Base-by-base conservation (phyloP, 345 rosid genomes). In the Heritiera fomes region DNA sequence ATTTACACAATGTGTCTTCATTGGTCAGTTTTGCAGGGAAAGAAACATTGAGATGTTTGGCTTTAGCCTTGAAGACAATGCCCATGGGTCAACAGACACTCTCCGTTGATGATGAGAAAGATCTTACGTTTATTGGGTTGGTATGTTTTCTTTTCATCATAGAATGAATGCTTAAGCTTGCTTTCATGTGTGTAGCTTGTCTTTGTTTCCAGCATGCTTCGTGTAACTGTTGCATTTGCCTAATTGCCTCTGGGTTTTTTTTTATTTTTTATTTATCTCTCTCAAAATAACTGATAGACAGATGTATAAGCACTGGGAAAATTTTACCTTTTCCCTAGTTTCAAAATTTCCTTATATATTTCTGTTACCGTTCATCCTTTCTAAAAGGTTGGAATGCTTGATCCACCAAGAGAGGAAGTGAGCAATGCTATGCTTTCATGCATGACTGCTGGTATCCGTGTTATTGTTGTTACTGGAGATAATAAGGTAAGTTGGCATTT, bases 371-470 rank as follows among this genome's bases (percentile, higher is more conserved):
- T 49, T 49, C 58, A 70, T 70, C 40, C 10, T 69, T 70, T 49
- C 71, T 70, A 79, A 77, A 87, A 96, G 98, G 97, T 96, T 83
- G 99, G 99, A 85, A 94, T 96, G 94, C 93, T 90, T 89, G 99
- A 96, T 89, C 99, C 99, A 77, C 98, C 98, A 62, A 90, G 99
- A 84, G 90, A 92, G 83, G 99, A 94, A 92, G 99, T 96, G 74
- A 90, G 87, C 83, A 91, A 86, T 87, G 98, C 99, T 79, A 96
- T 96, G 93, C 87, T 92, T 79, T 87, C 97, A 47, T 96, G 99
- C 89, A 89, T 90, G 97, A 90, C 97, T 83, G 99, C 99, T 84
- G 99, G 99, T 40, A 94, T 96, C 76, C 99, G 99, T 81, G 99
- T 96, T 83, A 96, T 94, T 83, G 99, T 96, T 79, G 98, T 96